A percentile compares a stretch with the other conserved stretches of the same genome.
Evolutionary conservation across 495 filamentous ascomycete genomes (phyloP).

Genomic region (Penicillium ochrochloron): DNA sequence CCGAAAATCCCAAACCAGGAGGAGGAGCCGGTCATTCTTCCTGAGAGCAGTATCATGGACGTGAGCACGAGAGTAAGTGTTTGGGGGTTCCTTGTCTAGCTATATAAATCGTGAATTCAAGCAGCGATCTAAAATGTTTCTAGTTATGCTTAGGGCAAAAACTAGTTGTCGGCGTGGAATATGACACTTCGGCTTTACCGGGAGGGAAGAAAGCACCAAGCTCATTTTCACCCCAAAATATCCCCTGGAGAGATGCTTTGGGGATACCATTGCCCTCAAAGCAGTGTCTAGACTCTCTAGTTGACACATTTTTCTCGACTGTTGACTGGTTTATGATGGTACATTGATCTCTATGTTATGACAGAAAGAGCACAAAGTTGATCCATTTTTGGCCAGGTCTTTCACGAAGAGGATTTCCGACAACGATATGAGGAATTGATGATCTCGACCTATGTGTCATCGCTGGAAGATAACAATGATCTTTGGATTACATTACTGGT

Average conservation of each 20-base stretch:
- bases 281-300: not conserved
- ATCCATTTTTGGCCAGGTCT: not conserved
- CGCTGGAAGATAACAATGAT: not conserved
- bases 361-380: not conserved
- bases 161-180: not conserved
- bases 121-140: not conserved
- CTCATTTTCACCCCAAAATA: not conserved
- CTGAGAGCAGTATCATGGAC: not conserved
- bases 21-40: not conserved
- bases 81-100: not conserved
- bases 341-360: not conserved
- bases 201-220: not conserved
- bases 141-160: not conserved
- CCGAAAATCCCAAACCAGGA: not conserved
- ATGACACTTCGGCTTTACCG: not conserved
- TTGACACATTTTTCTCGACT: not conserved
- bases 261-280: not conserved
- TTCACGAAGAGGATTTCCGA: not conserved
- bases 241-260: not conserved
- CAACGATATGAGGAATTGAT: not conserved
- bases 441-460: not conserved
- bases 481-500: not conserved
- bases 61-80: not conserved
- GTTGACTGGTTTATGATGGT: not conserved
- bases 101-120: not conserved